These are phyloP conservation scores for Blastobotrys ciferrii DNA, from an alignment of 1,139 yeast species.

Conservation along the genomic window DNA sequence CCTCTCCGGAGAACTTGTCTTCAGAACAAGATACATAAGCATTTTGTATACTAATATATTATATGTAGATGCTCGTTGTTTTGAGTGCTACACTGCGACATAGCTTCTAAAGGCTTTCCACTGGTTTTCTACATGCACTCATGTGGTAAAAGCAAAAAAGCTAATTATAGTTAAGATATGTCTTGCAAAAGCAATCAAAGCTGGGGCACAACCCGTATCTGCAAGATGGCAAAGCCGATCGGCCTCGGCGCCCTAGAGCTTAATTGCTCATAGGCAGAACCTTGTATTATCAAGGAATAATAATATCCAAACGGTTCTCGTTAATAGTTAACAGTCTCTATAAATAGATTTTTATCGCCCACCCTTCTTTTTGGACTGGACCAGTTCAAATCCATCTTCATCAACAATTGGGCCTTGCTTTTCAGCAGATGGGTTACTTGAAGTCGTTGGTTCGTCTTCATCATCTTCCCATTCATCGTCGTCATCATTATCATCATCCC, in stretches of 20 bases:
- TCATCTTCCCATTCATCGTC: slow-evolving; percentile 48
- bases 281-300: too few relatives aligned
- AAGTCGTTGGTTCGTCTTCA: slow-evolving; percentile 23
- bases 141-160: too few relatives aligned
- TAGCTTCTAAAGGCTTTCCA: too few relatives aligned
- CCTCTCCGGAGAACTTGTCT: background rate
- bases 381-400: slow-evolving; percentile 92
- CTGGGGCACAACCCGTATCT: too few relatives aligned
- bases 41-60: background rate
- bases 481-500: slow-evolving; percentile 51
- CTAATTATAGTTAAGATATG: too few relatives aligned
- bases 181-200: too few relatives aligned
- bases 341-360: slow-evolving; percentile 5
- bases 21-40: background rate
- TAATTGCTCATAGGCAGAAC: too few relatives aligned
- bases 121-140: too few relatives aligned
- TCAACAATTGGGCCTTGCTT: slow-evolving; percentile 64
- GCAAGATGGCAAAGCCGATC: too few relatives aligned
- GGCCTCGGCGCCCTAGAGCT: too few relatives aligned
- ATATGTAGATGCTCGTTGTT: background rate
- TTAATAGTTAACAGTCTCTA: background rate
- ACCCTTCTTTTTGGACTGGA: slow-evolving; percentile 42
- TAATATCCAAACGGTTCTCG: too few relatives aligned
- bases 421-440: slow-evolving; percentile 34
- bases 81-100: background rate